A percentile compares a stretch with the other conserved stretches of the same genome.
Evolutionary conservation across 208 protist genomes (phyloP).

Genomic region (Leptomonas pyrrhocoris): DNA sequence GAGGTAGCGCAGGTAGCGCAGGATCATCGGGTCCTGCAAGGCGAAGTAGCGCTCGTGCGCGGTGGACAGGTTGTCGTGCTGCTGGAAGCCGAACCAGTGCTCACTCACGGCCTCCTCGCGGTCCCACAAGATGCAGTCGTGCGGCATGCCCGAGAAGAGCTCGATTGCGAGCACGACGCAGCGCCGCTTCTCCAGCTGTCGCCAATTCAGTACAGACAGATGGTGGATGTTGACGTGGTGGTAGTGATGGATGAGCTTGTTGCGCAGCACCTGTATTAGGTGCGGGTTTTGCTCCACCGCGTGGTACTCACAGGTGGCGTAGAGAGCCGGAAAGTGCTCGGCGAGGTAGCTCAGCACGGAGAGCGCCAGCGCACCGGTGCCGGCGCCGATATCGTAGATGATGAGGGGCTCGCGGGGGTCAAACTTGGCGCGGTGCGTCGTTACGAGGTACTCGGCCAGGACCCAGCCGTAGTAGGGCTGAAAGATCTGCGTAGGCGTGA

Average conservation of each 20-base stretch:
- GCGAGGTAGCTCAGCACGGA: slow-evolving; percentile 84
- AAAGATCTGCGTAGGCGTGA: slow-evolving; percentile 86
- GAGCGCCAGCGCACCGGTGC: slow-evolving; percentile 78
- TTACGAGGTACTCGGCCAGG: slow-evolving; percentile 85
- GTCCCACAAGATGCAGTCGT: slow-evolving; percentile 85
- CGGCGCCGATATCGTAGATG: slow-evolving; percentile 89
- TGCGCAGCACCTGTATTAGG: slow-evolving; percentile 71
- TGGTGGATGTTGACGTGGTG: slow-evolving; percentile 82
- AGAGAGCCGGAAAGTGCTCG: slow-evolving; percentile 83
- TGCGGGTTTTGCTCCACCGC: slow-evolving; percentile 82
- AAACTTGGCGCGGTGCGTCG: slow-evolving; percentile 79
- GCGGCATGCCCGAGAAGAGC: slow-evolving; percentile 81
- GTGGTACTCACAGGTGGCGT: slow-evolving; percentile 83
- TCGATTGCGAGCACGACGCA: slow-evolving; percentile 83
- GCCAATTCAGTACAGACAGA: slow-evolving; percentile 84
- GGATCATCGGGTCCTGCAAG: slow-evolving; percentile 70
- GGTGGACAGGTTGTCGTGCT: slow-evolving; percentile 80
- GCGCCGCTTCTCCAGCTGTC: slow-evolving; percentile 67
- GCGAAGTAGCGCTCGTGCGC: slow-evolving; percentile 71
- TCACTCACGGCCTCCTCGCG: slow-evolving; percentile 76
- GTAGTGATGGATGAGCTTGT: slow-evolving; percentile 79
- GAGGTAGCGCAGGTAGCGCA: slow-evolving; percentile 87
- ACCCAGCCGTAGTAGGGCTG: slow-evolving; percentile 90
- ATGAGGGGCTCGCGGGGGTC: slow-evolving; percentile 85
- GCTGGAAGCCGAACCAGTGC: slow-evolving; percentile 83